Percentiles rank a stretch among this genome's conserved stretches.
phyloP scores from a whole-genome alignment of 768 basidiomycete species.

The Phlegmacium glaucopus region DNA sequence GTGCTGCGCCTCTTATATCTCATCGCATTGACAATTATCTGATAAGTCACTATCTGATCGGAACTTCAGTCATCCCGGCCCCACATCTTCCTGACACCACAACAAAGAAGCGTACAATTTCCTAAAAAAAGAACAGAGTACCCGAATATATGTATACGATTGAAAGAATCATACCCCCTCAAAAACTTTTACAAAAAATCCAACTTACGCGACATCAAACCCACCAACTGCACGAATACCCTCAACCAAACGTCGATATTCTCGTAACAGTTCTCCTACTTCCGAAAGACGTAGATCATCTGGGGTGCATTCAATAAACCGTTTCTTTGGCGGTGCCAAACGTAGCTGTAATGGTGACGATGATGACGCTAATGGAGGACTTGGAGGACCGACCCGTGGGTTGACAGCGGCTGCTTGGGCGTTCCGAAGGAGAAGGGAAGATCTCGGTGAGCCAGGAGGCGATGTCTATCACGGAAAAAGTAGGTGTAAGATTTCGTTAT shows the following conservation, averaged over 20 bases:
- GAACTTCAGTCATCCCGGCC: too few relatives aligned
- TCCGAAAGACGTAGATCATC: constrained; percentile 83
- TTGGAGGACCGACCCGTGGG: too few relatives aligned
- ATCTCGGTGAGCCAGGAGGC: constrained; percentile 35
- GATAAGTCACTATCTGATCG: too few relatives aligned
- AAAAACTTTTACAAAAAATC: neutral
- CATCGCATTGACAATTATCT: too few relatives aligned
- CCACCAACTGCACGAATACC: constrained; percentile 58
- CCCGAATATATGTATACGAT: neutral
- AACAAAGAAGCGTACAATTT: too few relatives aligned
- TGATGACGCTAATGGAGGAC: constrained; percentile 22
- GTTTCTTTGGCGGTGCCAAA: constrained; percentile 59
- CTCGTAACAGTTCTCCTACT: constrained; percentile 71
- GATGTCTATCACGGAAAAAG: constrained; percentile 12
- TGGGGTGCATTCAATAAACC: constrained; percentile 68
- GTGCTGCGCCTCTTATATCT: too few relatives aligned
- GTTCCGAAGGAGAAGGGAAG: constrained; percentile 32
- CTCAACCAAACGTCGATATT: constrained; percentile 79
- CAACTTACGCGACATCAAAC: constrained; percentile 36
- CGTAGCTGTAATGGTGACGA: constrained; percentile 29
- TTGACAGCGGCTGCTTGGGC: constrained; percentile 1
- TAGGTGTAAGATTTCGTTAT: neutral
- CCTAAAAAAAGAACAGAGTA: too few relatives aligned
- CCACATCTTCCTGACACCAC: too few relatives aligned
- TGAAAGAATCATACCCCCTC: neutral